phyloP scores from a whole-genome alignment of 2,329 filamentous ascomycete genomes.

The Cryphonectria naterciae region DNA sequence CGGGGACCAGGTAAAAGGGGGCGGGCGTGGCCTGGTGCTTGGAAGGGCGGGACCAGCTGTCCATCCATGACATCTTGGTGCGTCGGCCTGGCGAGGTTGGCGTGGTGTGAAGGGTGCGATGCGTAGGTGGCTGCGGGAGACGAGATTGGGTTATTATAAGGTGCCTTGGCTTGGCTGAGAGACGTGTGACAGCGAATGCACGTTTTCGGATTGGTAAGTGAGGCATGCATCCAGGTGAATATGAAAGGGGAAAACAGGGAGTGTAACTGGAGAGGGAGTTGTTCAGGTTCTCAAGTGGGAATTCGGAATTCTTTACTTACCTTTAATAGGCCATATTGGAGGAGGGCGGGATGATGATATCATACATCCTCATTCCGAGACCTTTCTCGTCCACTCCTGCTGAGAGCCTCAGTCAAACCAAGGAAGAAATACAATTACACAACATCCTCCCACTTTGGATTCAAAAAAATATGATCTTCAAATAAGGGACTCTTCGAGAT shows the following conservation, averaged over 20 bases:
- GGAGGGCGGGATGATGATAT: slow-evolving; percentile 6
- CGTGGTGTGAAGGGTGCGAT: neutral
- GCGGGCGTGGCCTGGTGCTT: slow-evolving; percentile 51
- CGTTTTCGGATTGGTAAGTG: neutral
- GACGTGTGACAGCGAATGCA: neutral
- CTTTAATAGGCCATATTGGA: neutral
- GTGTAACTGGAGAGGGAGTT: neutral
- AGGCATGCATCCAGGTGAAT: neutral
- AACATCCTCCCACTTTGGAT: neutral
- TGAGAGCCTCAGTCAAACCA: neutral
- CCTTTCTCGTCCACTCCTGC: neutral
- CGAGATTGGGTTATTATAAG: neutral
- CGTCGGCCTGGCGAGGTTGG: neutral
- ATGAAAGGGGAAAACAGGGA: neutral
- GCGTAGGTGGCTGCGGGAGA: neutral
- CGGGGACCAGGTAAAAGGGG: slow-evolving; percentile 56
- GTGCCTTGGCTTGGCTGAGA: neutral
- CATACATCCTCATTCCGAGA: neutral
- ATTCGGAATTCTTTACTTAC: neutral
- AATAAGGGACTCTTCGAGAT: neutral
- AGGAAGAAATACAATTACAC: neutral
- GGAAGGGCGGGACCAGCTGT: slow-evolving; percentile 45
- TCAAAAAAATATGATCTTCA: neutral
- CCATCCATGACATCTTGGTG: slow-evolving; percentile 46
- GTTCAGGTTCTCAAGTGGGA: neutral